These are phyloP conservation scores for Apiospora rasikravindrae DNA, from an alignment of 2,329 filamentous ascomycete species.

Conservation along the genomic window DNA sequence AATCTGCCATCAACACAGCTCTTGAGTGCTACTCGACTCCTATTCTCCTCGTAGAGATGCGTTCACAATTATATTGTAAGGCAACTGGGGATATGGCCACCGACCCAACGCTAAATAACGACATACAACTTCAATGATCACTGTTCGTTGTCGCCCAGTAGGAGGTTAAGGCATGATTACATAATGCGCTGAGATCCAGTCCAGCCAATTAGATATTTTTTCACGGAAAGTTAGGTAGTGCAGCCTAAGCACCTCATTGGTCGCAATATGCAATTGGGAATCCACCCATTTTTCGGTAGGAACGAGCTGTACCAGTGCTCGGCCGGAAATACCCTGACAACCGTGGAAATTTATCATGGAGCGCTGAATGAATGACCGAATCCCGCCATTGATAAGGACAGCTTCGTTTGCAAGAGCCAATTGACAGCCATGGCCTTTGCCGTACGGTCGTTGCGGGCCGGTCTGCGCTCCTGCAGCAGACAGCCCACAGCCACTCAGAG, in stretches of 20 bases:
- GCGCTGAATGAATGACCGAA: constrained; percentile 17
- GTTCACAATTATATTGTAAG: too few relatives aligned
- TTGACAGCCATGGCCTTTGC: constrained; percentile 46
- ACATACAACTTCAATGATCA: background rate
- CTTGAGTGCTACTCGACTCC: too few relatives aligned
- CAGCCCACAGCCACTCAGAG: constrained; percentile 28
- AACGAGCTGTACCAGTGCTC: background rate
- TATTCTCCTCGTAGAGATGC: too few relatives aligned
- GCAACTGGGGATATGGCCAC: too few relatives aligned
- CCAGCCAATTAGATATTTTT: constrained; percentile 9
- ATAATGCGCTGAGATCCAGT: background rate
- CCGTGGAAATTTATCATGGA: constrained; percentile 21
- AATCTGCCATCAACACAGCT: too few relatives aligned
- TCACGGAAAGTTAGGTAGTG: background rate
- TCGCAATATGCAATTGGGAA: background rate
- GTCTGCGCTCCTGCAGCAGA: constrained; percentile 42
- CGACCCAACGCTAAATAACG: too few relatives aligned
- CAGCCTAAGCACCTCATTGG: background rate
- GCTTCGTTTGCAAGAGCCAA: constrained; percentile 24
- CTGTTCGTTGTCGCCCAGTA: background rate
- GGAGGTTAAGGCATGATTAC: background rate
- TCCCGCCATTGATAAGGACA: constrained; percentile 20
- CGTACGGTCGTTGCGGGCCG: constrained; percentile 47
- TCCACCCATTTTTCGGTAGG: background rate
- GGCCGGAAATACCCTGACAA: constrained; percentile 20